Conservation (phyloP, 2,329 filamentous ascomycete genomes). For the Aspergillus luchuensis region DNA sequence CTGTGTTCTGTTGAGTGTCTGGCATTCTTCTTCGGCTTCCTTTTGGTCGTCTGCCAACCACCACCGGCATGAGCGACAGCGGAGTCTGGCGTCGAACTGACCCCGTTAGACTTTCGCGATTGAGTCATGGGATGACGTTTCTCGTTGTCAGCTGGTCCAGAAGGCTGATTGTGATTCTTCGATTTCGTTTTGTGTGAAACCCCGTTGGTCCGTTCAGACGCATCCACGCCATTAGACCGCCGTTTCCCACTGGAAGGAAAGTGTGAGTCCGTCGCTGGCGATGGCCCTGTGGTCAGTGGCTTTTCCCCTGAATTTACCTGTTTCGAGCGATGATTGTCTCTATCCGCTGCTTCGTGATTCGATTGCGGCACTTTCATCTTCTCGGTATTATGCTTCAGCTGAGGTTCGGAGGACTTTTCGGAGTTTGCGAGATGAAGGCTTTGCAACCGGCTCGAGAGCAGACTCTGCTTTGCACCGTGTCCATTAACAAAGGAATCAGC, state of each 20-base stretch:
- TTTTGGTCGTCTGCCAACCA: constrained; percentile 51
- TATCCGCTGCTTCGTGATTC: constrained; percentile 27
- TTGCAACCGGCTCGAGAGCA: constrained; percentile 42
- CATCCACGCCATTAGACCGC: constrained; percentile 34
- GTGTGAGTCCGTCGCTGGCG: constrained; percentile 33
- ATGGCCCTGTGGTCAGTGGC: constrained; percentile 26
- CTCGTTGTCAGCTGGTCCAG: constrained; percentile 27
- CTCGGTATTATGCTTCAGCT: constrained; percentile 28
- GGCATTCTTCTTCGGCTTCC: constrained; percentile 42
- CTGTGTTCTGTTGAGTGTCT: constrained; percentile 39
- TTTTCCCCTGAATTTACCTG: constrained; percentile 27
- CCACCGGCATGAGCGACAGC: constrained; percentile 23
- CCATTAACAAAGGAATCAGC: constrained; percentile 28
- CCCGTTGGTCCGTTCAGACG: constrained; percentile 39
- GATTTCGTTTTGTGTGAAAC: constrained; percentile 36
- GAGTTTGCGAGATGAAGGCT: constrained; percentile 41
- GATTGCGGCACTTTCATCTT: constrained; percentile 24
- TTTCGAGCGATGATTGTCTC: constrained; percentile 35
- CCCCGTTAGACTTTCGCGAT: constrained; percentile 37
- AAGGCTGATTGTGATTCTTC: constrained; percentile 31
- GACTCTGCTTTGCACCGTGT: constrained; percentile 32
- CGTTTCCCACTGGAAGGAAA: constrained; percentile 36
- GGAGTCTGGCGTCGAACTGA: constrained; percentile 30
- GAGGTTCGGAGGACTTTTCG: constrained; percentile 30
- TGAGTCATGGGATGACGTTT: constrained; percentile 33